phyloP scores from a whole-genome alignment of 768 basidiomycete genomes.

The Calocera viscosa region DNA sequence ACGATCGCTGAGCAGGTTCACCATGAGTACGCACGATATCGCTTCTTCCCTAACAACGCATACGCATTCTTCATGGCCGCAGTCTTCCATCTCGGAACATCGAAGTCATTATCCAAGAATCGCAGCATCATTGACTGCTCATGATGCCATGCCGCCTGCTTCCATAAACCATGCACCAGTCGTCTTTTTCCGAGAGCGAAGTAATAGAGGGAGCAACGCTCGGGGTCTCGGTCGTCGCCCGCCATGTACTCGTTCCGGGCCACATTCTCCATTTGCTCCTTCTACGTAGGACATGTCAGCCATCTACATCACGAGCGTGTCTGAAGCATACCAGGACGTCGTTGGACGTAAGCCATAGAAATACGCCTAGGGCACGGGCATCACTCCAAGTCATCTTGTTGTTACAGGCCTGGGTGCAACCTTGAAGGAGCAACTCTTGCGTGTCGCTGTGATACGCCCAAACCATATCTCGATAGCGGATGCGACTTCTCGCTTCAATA shows the following conservation, averaged over 20 bases:
- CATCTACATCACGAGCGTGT: not conserved
- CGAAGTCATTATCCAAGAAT: constrained; percentile 85
- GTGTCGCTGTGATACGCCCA: constrained; percentile 97
- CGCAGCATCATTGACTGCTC: constrained; percentile 84
- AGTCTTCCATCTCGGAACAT: constrained; percentile 69
- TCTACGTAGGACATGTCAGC: constrained; percentile 34
- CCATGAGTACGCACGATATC: constrained; percentile 59
- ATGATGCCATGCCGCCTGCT: constrained; percentile 85
- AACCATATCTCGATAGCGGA: constrained; percentile 85
- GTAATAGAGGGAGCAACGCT: constrained; percentile 78
- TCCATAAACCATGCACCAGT: constrained; percentile 89
- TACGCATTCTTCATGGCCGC: constrained; percentile 96
- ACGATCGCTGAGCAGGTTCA: not conserved
- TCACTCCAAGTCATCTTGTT: constrained; percentile 86
- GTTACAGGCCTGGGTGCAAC: constrained; percentile 57
- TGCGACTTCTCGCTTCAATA: constrained; percentile 25
- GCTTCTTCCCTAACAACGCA: constrained; percentile 75
- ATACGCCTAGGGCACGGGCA: constrained; percentile 72
- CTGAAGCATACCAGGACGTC: constrained; percentile 52
- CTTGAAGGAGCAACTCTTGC: constrained; percentile 67
- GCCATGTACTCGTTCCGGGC: constrained; percentile 89
- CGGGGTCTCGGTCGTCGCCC: constrained; percentile 78
- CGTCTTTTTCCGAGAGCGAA: constrained; percentile 89
- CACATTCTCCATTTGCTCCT: constrained; percentile 68
- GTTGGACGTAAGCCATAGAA: constrained; percentile 71